Base-by-base conservation (phyloP, 2,329 filamentous ascomycete genomes). In the Cladophialophora exuberans region DNA sequence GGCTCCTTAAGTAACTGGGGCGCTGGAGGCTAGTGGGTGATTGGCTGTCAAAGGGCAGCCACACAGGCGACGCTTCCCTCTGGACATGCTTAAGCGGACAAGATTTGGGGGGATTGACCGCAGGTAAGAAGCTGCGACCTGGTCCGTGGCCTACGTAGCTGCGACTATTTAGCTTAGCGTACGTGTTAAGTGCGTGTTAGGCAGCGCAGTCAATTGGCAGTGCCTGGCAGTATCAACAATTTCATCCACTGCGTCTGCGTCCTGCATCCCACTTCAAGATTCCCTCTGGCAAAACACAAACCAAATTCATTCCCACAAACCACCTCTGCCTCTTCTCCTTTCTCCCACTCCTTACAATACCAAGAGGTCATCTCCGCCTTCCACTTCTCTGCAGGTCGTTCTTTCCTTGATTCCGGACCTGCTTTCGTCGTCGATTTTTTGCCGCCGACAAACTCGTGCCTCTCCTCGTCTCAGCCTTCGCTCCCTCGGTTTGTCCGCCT, bases 361-460 rank as follows among this genome's bases (percentile, higher is more conserved):
- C 25, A 30, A n/a, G n/a, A n/a, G n/a, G n/a, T 36, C 20, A 23
- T 17, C 26, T 35, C 28, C 22, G 15, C 22, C 15, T 22, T 33
- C 28, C 30, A n/a, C 25, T 11, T 35, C 25, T 31, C 49, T 46
- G 51, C 55, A 39, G 53, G 54, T 57, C 63, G 53, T 60, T 56
- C 61, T 57, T 57, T 62, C 61, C 61, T 61, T 62, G 59, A 59
- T 63, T 51, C 51, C 52, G 59, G 60, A 53, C 55, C 53, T 41
- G 33, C 46, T 49, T 43, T 41, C 33, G 20, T 38, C 9, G 28
- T 26, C 31, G 7, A 18, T 43, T 56, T 25, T 20, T 36, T 26
- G 25, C 45, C 35, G 15, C 42, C 33, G n/a, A 22, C 22, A n/a
- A n/a, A n/a, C n/a, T n/a, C n/a, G n/a, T n/a, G n/a, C n/a, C n/a